Conservation (phyloP, 345 rosid genomes). For the thale cress (Arabidopsis thaliana) region TAIR10.1 NC_003070.9:2071501-2072000, state of each 20-base stretch:
- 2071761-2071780: constrained; percentile 90
- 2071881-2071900: constrained; percentile 93
- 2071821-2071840: constrained; percentile 79
- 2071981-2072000: constrained; percentile 86
- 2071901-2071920: constrained; percentile 93
- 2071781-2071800: constrained; percentile 79
- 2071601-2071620: constrained; percentile 46
- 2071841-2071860: constrained; percentile 85
- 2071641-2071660: constrained; percentile 55
- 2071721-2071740: constrained; percentile 87
- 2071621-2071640: constrained; percentile 46
- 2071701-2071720: constrained; percentile 75
- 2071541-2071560: constrained; percentile 41
- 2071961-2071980: constrained; percentile 78
- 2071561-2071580: constrained; percentile 52
- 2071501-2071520: neutral
- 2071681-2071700: constrained; percentile 88
- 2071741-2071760: constrained; percentile 88
- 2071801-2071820: constrained; percentile 95
- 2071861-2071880: constrained; percentile 72
- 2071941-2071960: constrained; percentile 81
- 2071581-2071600: constrained; percentile 49
- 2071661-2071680: constrained; percentile 79
- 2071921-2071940: constrained; percentile 87
- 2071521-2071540: constrained; percentile 34